Evolutionary conservation across 2,329 filamentous ascomycete genomes (phyloP).

Genomic region (Claviceps africana): DNA sequence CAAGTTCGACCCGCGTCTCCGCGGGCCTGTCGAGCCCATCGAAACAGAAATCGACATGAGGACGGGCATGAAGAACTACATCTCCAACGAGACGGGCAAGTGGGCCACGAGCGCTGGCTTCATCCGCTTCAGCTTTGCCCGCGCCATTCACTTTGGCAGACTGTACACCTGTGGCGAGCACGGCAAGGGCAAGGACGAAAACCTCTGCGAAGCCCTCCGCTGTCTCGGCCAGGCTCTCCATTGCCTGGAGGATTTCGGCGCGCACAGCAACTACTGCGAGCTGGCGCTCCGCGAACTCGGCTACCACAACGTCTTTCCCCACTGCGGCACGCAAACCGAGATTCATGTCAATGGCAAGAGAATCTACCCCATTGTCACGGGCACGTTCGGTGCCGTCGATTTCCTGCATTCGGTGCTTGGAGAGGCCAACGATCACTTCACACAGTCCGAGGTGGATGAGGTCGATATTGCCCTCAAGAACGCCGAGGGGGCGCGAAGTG

Average conservation of each 20-base stretch:
- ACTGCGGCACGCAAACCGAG: constrained; percentile 53
- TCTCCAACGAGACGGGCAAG: constrained; percentile 72
- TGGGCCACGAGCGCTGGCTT: constrained; percentile 89
- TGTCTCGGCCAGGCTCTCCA: constrained; percentile 65
- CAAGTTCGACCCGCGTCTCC: constrained; percentile 65
- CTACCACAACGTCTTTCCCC: constrained; percentile 67
- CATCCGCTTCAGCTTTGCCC: constrained; percentile 58
- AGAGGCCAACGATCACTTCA: constrained; percentile 72
- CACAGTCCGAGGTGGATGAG: constrained; percentile 72
- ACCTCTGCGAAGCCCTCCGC: constrained; percentile 67
- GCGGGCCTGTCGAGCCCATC: constrained; percentile 57
- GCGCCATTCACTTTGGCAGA: constrained; percentile 65
- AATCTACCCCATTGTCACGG: constrained; percentile 63
- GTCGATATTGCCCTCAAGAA: constrained; percentile 61
- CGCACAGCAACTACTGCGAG: constrained; percentile 75
- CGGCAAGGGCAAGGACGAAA: constrained; percentile 52
- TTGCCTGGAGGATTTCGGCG: constrained; percentile 65
- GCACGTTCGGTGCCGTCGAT: constrained; percentile 64
- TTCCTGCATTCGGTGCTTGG: constrained; percentile 68
- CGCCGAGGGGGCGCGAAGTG: constrained; percentile 38
- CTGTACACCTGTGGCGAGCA: constrained; percentile 54
- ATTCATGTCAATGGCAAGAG: constrained; percentile 48
- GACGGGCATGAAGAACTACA: constrained; percentile 99
- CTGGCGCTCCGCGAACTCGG: constrained; percentile 63
- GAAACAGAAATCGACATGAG: constrained; percentile 60